Conservation (phyloP, 768 basidiomycete species). For the Baorangia bicolor region DNA sequence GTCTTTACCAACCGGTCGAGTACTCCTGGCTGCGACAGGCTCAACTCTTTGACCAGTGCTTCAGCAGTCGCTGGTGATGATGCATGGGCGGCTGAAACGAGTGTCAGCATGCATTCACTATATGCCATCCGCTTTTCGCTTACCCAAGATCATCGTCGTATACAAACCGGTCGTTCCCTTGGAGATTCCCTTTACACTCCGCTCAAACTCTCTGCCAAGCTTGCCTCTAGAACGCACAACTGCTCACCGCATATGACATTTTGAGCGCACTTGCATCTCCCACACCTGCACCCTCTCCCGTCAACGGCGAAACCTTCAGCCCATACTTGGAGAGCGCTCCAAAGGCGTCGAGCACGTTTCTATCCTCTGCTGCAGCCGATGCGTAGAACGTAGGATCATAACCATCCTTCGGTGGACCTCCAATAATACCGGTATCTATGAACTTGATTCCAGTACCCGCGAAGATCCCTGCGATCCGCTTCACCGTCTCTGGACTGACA, state of each 20-base stretch:
- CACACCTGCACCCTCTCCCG: conserved; percentile 46
- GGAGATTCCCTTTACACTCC: conserved; percentile 45
- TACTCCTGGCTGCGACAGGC: conserved; percentile 43
- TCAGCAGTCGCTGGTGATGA: conserved; percentile 62
- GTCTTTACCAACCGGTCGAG: conserved; percentile 46
- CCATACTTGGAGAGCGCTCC: conserved; percentile 42
- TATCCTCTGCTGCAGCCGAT: conserved; percentile 38
- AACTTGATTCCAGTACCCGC: conserved; percentile 39
- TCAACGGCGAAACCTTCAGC: conserved; percentile 44
- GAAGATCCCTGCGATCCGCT: conserved; percentile 48
- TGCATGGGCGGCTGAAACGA: conserved; percentile 45
- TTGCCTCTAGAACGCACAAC: neutral
- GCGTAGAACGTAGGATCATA: conserved; percentile 59
- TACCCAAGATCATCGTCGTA: conserved; percentile 57
- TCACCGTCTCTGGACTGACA: conserved; percentile 50
- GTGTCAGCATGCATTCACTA: neutral
- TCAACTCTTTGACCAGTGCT: conserved; percentile 51
- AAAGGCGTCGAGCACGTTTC: conserved; percentile 39
- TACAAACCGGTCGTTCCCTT: conserved; percentile 55
- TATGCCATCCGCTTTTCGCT: conserved; percentile 10
- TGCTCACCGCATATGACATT: conserved; percentile 61
- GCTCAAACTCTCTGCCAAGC: neutral
- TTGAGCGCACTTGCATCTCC: conserved; percentile 63
- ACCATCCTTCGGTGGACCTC: conserved; percentile 47
- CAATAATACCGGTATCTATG: conserved; percentile 58